Percentiles rank a stretch among this genome's conserved stretches.
Conservation (phyloP, 176 grass and related monocot species). For the Triticum dicoccoides region DNA sequence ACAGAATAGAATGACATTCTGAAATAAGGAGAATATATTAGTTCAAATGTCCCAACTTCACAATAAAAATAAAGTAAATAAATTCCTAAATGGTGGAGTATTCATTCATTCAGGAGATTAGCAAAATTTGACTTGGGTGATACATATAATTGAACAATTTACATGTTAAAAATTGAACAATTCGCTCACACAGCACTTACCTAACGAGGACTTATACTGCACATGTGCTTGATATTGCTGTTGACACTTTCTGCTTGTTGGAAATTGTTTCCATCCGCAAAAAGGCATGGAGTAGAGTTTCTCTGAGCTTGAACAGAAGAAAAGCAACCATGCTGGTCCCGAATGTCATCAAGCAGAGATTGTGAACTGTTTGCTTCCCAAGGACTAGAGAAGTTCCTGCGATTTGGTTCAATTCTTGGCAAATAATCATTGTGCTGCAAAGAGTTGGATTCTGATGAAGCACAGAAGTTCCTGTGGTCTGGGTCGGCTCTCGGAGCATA, state of each 20-base stretch:
- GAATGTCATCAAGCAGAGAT: conserved; percentile 29
- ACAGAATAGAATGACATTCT: conserved; percentile 45
- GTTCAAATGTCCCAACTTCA: neutral
- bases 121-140: neutral
- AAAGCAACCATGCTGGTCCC: conserved; percentile 22
- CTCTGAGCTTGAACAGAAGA: conserved; percentile 40
- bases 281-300: conserved; percentile 42
- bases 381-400: neutral
- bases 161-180: neutral
- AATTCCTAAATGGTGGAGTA: conserved; percentile 2
- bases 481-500: neutral
- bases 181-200: conserved; percentile 24
- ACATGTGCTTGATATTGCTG: conserved; percentile 34
- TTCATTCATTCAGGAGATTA: conserved; percentile 26
- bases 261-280: conserved; percentile 45
- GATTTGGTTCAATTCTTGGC: conserved; percentile 15
- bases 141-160: conserved; percentile 6
- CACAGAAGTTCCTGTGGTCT: conserved; percentile 16
- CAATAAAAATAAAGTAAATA: neutral
- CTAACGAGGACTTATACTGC: conserved; percentile 43
- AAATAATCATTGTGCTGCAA: conserved; percentile 24
- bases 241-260: conserved; percentile 51
- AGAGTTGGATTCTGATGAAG: neutral
- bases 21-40: conserved; percentile 39
- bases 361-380: conserved; percentile 31